Base-by-base conservation (phyloP, 257 asterid genomes). In the Striga asiatica region DNA sequence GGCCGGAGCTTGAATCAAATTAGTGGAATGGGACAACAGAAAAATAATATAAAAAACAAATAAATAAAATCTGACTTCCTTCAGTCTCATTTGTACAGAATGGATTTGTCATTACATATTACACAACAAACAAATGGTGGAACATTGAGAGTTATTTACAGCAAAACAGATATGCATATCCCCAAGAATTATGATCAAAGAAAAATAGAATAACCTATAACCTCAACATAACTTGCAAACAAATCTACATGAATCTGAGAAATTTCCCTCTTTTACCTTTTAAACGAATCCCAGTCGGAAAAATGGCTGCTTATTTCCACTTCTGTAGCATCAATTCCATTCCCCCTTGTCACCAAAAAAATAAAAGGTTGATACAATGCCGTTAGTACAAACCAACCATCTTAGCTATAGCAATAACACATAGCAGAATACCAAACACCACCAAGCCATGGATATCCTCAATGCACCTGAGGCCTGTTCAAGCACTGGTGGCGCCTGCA, bases 401-500 rank as follows among this genome's bases (percentile, higher is more conserved):
- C 45, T 43, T n/a, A 54, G 64, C 69, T 69, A 66, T 65, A 72
- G 66, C 62, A 45, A 8, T 13, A 70, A 38, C 17, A 61, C 70
- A 57, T 47, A 61, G 71, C 66, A 64, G 66, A 80, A 43, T 61
- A 63, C 74, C 68, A 77, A 66, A 78, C 81, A 76, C 81, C 71
- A 84, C 61, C 67, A 43, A 24, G 80, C 81, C 69, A 60, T 60
- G 20, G 65, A 51, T 50, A 66, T 47, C 66, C 79, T 65, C 47
- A 13, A 23, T 27, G 17, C 23, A 0, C 64, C 69, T 0, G 92
- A 77, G 53, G 72, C 61, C 49, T 66, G 50, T 12, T 68, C 85
- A 41, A 34, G 18, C 25, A 79, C 82, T 18, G 89, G 86, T 20
- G 97, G 85, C 5, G 92, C 58, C 0, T 85, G 68, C 23, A 75